These are phyloP conservation scores for Crassisporium funariophilum DNA, from an alignment of 768 basidiomycete genomes.

Conservation along the genomic window DNA sequence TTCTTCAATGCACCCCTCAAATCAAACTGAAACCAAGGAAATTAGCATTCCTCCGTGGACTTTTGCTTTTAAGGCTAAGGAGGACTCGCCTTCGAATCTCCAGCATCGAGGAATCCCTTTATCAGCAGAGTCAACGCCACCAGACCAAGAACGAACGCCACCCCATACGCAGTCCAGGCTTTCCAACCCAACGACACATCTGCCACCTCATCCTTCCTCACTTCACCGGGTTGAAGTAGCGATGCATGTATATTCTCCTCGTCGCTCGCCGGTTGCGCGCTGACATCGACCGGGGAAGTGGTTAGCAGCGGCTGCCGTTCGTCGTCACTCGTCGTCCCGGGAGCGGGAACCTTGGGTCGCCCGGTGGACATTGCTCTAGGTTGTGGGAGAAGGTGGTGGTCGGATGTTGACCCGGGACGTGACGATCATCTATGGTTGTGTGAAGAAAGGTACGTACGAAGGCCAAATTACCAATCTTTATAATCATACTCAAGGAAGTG, in stretches of 20 bases:
- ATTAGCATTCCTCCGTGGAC: not conserved
- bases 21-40: conserved; percentile 68
- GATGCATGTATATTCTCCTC: conserved; percentile 4
- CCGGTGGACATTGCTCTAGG: not conserved
- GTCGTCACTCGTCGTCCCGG: conserved; percentile 1
- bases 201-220: conserved; percentile 8
- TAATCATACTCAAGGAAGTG: too few species aligned
- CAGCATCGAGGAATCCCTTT: conserved; percentile 71
- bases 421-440: not conserved
- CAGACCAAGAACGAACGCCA: conserved; percentile 36
- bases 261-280: too few species aligned
- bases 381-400: not conserved
- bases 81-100: conserved; percentile 60
- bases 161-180: conserved; percentile 30
- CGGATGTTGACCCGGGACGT: not conserved
- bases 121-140: conserved; percentile 54
- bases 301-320: conserved; percentile 27
- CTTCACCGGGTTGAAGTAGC: not conserved
- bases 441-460: not conserved
- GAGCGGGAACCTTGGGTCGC: not conserved
- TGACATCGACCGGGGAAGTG: not conserved
- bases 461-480: not conserved
- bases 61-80: not conserved
- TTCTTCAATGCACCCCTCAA: conserved; percentile 71
- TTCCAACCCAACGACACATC: conserved; percentile 27